Evolutionary conservation across 2,329 filamentous ascomycete genomes (phyloP), one percentile per base, ranked within the genome.

Genomic region (Neofusicoccum sp.): DNA sequence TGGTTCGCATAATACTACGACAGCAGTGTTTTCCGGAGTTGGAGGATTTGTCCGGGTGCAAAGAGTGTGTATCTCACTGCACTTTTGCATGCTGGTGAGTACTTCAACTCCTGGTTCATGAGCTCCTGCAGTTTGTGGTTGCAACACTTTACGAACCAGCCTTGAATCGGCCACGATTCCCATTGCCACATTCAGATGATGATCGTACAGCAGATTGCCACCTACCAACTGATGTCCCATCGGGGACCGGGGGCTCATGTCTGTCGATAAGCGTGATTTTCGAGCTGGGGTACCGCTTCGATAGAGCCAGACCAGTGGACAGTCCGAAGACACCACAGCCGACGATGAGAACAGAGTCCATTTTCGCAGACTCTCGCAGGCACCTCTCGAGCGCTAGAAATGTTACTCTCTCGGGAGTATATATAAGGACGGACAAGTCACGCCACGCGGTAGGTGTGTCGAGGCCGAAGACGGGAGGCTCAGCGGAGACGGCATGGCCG

Each of bases 211-310:
- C n/a, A 24, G 34, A 34, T 12, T 11, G 28, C 9, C 28, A 57
- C 59, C 12, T 49, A 61, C 59, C 59, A 6, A 61, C 59, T 14
- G 59, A 61, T 24, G 59, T 57, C 4, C 59, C 59, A 24, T 57
- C 49, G 1, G 41, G 59, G 8, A 61, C 59, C n/a, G 59, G 59
- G 7, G 59, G 59, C 33, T 61, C 59, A 47, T 56, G 38, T 26
- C 49, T 48, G 36, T 61, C 59, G 1, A 61, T n/a, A 6, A 61
- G 33, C 6, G 48, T 56, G 9, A 61, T 49, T 7, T 38, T 40
- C 0, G 49, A 56, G n/a, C 6, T 12, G 2, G 49, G 41, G 34
- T 61, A 61, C 3, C 59, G 43, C 34, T 49, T 61, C 9, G 59
- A 57, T 6, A 57, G 28, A n/a, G 59, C 40, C 20, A 61, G 33